Evolutionary conservation across 805 yeast genomes (phyloP).

Genomic region (Spathaspora passalidarum): DNA sequence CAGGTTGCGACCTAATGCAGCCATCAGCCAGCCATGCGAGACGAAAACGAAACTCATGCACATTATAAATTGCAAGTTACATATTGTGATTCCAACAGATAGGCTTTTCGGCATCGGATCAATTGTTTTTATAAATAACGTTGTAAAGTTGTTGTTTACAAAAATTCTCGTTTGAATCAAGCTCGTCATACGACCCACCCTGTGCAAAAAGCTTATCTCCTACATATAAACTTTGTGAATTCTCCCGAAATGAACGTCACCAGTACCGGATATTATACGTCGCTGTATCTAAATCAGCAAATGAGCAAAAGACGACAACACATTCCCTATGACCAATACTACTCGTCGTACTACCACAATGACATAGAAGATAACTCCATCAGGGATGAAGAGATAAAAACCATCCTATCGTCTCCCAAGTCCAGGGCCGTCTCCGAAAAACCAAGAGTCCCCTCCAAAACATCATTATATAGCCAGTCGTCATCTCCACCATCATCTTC

Average conservation of each 20-base stretch:
- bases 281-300: slow-evolving; percentile 30
- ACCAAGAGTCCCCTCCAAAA: too few species aligned
- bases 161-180: background rate
- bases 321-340: background rate
- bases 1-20: background rate
- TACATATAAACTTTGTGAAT: background rate
- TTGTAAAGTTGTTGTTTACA: background rate
- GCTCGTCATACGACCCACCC: background rate
- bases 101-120: background rate
- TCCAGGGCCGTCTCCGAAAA: too few species aligned
- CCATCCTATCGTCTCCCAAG: too few species aligned
- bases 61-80: background rate
- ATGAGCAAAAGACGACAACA: background rate
- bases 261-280: slow-evolving; percentile 38
- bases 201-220: background rate
- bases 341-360: background rate
- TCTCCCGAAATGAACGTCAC: slow-evolving; percentile 39
- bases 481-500: background rate
- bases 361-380: background rate
- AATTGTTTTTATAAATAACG: background rate
- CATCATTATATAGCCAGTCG: too few species aligned
- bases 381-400: background rate
- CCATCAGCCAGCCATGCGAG: background rate
- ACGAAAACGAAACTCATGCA: background rate
- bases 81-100: background rate